Percentiles rank a stretch among this genome's conserved stretches.
Evolutionary conservation across 306 rosid genomes (phyloP).

Genomic region (Elaeagnus macrophylla): DNA sequence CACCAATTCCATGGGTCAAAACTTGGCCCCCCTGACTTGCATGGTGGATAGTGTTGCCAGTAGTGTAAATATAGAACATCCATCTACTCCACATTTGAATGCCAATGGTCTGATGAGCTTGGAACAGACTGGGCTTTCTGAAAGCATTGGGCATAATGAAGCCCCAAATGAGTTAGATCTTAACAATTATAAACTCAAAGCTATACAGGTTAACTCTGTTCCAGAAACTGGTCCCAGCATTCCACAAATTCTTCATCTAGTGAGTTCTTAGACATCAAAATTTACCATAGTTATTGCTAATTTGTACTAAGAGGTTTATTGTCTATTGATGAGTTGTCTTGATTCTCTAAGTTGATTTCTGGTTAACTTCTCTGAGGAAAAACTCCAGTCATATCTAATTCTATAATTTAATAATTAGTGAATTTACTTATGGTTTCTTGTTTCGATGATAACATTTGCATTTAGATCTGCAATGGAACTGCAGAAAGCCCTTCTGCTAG

Average conservation of each 20-base stretch:
- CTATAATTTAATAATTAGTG: not conserved
- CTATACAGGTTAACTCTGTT: slow-evolving; percentile 30
- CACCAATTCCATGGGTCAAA: slow-evolving; percentile 36
- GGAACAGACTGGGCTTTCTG: slow-evolving; percentile 42
- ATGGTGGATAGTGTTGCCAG: slow-evolving; percentile 40
- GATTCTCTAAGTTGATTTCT: not conserved
- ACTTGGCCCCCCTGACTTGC: slow-evolving; percentile 41
- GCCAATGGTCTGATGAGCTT: slow-evolving; percentile 42
- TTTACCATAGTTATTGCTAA: not conserved
- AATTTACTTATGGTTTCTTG: not conserved
- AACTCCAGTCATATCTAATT: too few species aligned
- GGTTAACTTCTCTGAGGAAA: too few species aligned
- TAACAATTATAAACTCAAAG: slow-evolving; percentile 35
- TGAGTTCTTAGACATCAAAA: slow-evolving; percentile 28
- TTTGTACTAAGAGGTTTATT: not conserved
- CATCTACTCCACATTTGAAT: slow-evolving; percentile 43
- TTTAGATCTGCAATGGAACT: slow-evolving; percentile 61
- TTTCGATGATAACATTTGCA: too few species aligned
- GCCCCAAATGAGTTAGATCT: slow-evolving; percentile 42
- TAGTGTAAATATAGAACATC: slow-evolving; percentile 44
- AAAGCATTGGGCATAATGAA: slow-evolving; percentile 38
- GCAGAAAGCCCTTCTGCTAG: slow-evolving; percentile 55
- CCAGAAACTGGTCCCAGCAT: slow-evolving; percentile 68
- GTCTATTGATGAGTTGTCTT: too few species aligned
- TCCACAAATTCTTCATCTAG: slow-evolving; percentile 87